These are phyloP conservation scores for Bipolaris oryzae DNA, from an alignment of 2,329 filamentous ascomycete genomes.

Conservation along the genomic window DNA sequence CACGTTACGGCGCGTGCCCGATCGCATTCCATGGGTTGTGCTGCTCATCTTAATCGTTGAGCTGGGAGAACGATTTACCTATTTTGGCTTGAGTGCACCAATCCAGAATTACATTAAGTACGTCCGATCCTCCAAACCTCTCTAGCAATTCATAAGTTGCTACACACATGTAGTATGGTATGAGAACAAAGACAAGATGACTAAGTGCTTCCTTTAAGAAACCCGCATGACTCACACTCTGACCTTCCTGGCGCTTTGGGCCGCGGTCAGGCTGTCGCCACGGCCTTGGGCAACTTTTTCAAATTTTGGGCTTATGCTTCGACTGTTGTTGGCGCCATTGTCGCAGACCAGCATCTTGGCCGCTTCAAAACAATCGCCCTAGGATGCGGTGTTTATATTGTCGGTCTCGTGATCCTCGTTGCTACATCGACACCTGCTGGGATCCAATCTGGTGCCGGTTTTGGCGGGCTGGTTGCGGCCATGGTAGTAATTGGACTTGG, in stretches of 20 bases:
- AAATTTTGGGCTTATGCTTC: conserved; percentile 15
- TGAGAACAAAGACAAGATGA: not conserved
- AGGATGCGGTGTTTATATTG: conserved; percentile 11
- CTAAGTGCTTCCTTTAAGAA: not conserved
- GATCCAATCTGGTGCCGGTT: conserved; percentile 6
- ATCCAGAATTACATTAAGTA: conserved; percentile 28
- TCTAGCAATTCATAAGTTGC: not conserved
- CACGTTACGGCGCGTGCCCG: not conserved
- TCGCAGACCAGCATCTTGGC: conserved; percentile 20
- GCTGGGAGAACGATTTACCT: conserved; percentile 22
- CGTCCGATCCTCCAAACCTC: conserved; percentile 16
- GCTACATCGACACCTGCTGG: conserved; percentile 11
- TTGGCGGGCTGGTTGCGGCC: conserved; percentile 12
- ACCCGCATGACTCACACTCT: conserved; percentile 1
- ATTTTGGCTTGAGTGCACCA: conserved; percentile 18
- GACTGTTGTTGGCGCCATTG: conserved; percentile 15
- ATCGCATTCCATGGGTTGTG: conserved; percentile 10
- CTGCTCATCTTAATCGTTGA: conserved; percentile 22
- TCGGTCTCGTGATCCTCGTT: conserved; percentile 14
- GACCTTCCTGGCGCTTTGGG: conserved; percentile 11
- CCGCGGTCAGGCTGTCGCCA: conserved; percentile 15
- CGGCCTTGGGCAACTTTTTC: conserved; percentile 12
- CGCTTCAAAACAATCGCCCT: conserved; percentile 14
- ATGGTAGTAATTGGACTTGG: conserved; percentile 17
- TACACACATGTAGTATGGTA: not conserved